Evolutionary conservation across 768 basidiomycete species (phyloP), one percentile per base, ranked within the genome.

Genomic region (Holtermanniella nyarrowii): DNA sequence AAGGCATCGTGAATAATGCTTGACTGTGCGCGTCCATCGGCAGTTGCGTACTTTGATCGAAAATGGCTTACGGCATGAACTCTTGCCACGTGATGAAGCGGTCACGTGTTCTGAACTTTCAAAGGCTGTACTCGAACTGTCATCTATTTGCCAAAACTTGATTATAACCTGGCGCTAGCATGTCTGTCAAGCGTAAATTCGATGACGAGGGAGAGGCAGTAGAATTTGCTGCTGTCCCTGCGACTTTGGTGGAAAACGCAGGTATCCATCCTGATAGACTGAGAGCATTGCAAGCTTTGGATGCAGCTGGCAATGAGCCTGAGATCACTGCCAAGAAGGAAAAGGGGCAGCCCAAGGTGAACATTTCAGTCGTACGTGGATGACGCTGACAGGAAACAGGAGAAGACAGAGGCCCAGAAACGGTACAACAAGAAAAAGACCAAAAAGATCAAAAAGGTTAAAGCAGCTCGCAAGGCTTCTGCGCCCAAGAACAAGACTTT

Each of bases 391-490:
- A 43, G 27, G 7, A 44, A 20, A 40, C 3, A 42, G 52, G 12
- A 24, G 16, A 84, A 84, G 72, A 85, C 85, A 1, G 82, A 78
- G 51, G 82, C 84, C 1, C 85, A 86, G 68, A 71, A 79, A 59
- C 75, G 82, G 53, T 86, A 88, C 66, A 74, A 86, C 41, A 81
- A 79, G 63, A 79, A 80, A 46, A 88, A 88, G 73, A 80, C 79
- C 56, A 76, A 79, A 46, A 76, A 82, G 50, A 77, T 79, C 65
- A 85, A 83, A 71, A 75, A 72, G 21, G 57, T 70, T 23, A 57
- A 53, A 20, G 65, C 71, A 10, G 57, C 58, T 16, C 50, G 56
- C 7, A 68, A 66, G 47, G 58, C 55, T 7, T 40, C 62, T 16
- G 52, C 64, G 23, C 64, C 61, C 27, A 66, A 61, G 59, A 62